Base-by-base conservation (phyloP, 306 rosid species). In the Hippophae gyantsensis region DNA sequence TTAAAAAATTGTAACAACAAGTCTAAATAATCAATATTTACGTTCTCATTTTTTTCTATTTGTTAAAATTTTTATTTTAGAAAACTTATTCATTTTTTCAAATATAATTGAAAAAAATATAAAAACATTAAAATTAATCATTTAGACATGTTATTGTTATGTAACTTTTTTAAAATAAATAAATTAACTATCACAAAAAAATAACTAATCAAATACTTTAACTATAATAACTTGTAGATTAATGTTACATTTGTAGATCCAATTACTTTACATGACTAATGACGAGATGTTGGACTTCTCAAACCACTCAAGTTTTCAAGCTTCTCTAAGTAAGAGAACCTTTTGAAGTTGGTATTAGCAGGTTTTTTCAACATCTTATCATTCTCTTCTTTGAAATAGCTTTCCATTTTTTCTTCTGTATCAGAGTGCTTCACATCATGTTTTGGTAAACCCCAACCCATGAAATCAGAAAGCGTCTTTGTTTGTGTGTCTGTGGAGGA, bases 391-490 rank as follows among this genome's bases (percentile, higher is more conserved):
- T 71, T 78, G 63, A 43, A 25, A 50, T 18, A 48, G 26, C 54
- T 77, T 12, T 78, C 86, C 41, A 62, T 61, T 49, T 57, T 73
- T 51, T 42, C 58, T 14, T 54, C 6, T 13, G 72, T 60, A 50
- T 52, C 56, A 59, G 58, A 58, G 63, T 48, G 78, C 44, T 56
- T 73, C 14, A 13, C 2, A 3, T 70, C 62, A 25, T 32, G 4
- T 32, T 58, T 65, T 18, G 42, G 68, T 57, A 67, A 14, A 56
- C 43, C 27, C 99, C 97, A 93, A 41, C 86, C 89, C 90, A 93
- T 93, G 94, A 93, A 86, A 69, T 93, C 97, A 9, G 80, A 80
- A 13, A 93, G 88, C 57, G 99, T 93, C 86, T 73, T 86, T 56
- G 94, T 47, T 8, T 62, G 45, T 12, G 81, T 71, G 7, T 87